These are phyloP conservation scores for Sutorius australiensis DNA, from an alignment of 768 basidiomycete species.

Conservation along the genomic window DNA sequence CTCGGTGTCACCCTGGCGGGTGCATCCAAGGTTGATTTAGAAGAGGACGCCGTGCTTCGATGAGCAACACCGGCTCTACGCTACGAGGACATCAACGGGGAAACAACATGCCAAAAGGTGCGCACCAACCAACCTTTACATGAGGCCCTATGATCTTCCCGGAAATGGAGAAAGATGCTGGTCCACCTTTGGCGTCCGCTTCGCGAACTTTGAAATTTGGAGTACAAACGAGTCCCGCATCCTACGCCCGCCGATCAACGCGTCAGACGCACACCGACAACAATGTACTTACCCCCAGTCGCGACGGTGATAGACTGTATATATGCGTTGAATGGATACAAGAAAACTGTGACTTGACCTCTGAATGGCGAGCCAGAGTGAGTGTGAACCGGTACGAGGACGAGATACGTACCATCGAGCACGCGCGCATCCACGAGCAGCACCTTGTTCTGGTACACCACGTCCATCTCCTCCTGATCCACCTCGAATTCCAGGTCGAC, in stretches of 20 bases:
- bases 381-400: neutral
- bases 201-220: constrained; percentile 31
- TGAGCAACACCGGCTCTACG: constrained; percentile 5
- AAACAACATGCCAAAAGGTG: neutral
- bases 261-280: neutral
- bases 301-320: constrained; percentile 69
- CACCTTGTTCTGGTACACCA: constrained; percentile 45
- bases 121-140: constrained; percentile 41
- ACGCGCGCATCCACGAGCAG: constrained; percentile 60
- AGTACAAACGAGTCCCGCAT: constrained; percentile 40
- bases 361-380: constrained; percentile 31
- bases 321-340: constrained; percentile 57
- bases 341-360: constrained; percentile 48
- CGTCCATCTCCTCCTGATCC: constrained; percentile 37
- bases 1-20: constrained; percentile 13
- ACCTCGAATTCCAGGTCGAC: constrained; percentile 42
- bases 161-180: constrained; percentile 1
- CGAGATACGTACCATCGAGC: constrained; percentile 51
- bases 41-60: constrained; percentile 33
- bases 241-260: constrained; percentile 31
- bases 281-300: constrained; percentile 39
- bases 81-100: constrained; percentile 6
- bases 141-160: constrained; percentile 48
- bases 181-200: constrained; percentile 29
- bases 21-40: constrained; percentile 42